Evolutionary conservation across 441 rosid genomes (phyloP).

Genomic region (Metrosideros polymorpha): DNA sequence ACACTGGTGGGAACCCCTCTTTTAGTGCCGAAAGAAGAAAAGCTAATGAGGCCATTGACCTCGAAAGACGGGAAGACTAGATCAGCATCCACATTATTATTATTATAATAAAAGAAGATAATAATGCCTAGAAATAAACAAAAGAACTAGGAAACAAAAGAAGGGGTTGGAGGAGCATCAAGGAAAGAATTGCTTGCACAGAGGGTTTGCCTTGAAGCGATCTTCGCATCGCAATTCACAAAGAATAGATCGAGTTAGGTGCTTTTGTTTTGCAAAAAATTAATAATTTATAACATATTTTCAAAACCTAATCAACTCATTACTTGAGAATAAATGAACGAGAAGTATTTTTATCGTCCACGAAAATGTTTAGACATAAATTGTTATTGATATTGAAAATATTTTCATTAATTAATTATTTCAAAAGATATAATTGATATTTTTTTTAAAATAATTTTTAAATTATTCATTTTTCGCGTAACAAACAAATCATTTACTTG

Average conservation of each 20-base stretch:
- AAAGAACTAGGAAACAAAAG: neutral
- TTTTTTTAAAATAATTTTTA: too few species aligned
- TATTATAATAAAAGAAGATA: neutral
- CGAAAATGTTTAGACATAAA: too few species aligned
- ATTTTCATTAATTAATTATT: too few species aligned
- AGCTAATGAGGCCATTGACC: constrained; percentile 16
- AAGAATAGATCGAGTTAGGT: neutral
- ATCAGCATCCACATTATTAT: neutral
- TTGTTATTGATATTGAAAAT: too few species aligned
- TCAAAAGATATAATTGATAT: too few species aligned
- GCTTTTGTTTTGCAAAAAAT: neutral
- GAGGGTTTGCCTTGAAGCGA: neutral
- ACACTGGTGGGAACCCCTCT: neutral
- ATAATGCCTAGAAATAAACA: neutral
- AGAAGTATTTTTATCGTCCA: neutral
- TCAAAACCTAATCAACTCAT: neutral
- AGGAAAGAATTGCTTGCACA: neutral
- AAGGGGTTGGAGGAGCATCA: neutral
- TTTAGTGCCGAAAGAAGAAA: constrained; percentile 37
- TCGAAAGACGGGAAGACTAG: constrained; percentile 28
- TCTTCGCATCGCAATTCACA: neutral
- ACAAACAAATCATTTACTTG: neutral
- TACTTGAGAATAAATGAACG: accelerated
- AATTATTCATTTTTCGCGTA: accelerated
- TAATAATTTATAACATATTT: neutral